These are phyloP conservation scores for Scedosporium apiospermum DNA, from an alignment of 2,329 filamentous ascomycete genomes.

Conservation along the genomic window DNA sequence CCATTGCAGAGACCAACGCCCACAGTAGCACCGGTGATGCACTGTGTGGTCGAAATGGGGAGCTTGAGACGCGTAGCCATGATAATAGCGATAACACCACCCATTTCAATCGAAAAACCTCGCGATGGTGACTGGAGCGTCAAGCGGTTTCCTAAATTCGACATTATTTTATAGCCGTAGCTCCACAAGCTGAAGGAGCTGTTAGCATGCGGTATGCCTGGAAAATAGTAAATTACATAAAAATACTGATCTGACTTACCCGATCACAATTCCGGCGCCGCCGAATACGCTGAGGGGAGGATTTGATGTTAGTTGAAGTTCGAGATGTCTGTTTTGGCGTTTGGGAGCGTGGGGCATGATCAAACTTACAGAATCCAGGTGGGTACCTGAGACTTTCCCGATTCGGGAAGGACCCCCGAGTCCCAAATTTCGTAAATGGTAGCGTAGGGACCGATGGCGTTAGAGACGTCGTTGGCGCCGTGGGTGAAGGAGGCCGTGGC, in stretches of 20 bases:
- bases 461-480: constrained; percentile 55
- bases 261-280: constrained; percentile 41
- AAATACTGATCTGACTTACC: constrained; percentile 29
- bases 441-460: constrained; percentile 51
- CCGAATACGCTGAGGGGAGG: constrained; percentile 26
- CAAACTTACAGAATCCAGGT: constrained; percentile 43
- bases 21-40: constrained; percentile 54
- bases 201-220: no score
- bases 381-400: constrained; percentile 39
- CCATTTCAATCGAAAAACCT: constrained; percentile 52
- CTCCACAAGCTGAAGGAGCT: constrained; percentile 20
- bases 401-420: constrained; percentile 27
- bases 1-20: constrained; percentile 55
- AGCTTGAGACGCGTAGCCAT: constrained; percentile 53
- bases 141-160: constrained; percentile 50
- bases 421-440: constrained; percentile 53
- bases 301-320: not conserved
- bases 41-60: constrained; percentile 56
- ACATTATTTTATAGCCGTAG: constrained; percentile 57
- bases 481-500: constrained; percentile 55
- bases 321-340: not conserved
- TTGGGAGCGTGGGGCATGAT: not conserved
- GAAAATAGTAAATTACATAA: no score
- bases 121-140: constrained; percentile 51
- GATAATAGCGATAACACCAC: constrained; percentile 52